Base-by-base conservation (phyloP, 1,284 basidiomycete genomes). In the Moesziomyces globuligerus region DNA sequence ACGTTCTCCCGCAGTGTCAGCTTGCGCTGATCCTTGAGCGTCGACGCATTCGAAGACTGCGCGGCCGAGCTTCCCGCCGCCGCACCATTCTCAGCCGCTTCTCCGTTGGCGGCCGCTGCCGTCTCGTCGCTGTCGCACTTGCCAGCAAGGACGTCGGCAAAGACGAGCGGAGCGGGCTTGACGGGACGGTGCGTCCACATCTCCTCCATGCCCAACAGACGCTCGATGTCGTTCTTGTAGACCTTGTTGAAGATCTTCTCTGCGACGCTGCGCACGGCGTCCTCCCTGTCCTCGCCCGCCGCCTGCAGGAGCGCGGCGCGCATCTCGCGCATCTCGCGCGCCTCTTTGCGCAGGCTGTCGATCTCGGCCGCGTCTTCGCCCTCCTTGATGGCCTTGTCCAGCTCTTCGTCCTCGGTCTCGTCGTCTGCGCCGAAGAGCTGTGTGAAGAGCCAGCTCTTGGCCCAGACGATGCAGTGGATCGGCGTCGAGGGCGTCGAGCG, bases 391-490 rank as follows among this genome's bases (percentile, higher is more conserved):
- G 93, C 93, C 44, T 91, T 90, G 72, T 93, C 91, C 4, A 95
- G 85, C 80, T 95, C 93, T 0, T 85, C 86, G 6, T 90, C 71
- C 29, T 72, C 65, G 8, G 60, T 65, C 44, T 73, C 71, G 45
- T 67, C 69, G 15, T 69, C 68, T 4, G 54, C 58, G n/a, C 65
- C 68, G n/a, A 71, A 62, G 8, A 74, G 54, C 42, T 68, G 68
- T 0, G 56, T 89, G 73, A 98, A 89, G n/a, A 98, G 89, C 85
- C 98, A 98, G 74, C 89, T 94, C 83, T 98, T 99, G 28, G 93
- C 94, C 96, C 96, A 99, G 0, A 98, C 95, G 55, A 98, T 98
- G 81, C 94, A 98, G 81, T 99, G 96, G 46, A 98, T 96, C 0
- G 96, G 94, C 67, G 95, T 93, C 52, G 91, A 94, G 0, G 96